Base-by-base conservation (phyloP, 2,329 filamentous ascomycete genomes). In the Septoria linicola region DNA sequence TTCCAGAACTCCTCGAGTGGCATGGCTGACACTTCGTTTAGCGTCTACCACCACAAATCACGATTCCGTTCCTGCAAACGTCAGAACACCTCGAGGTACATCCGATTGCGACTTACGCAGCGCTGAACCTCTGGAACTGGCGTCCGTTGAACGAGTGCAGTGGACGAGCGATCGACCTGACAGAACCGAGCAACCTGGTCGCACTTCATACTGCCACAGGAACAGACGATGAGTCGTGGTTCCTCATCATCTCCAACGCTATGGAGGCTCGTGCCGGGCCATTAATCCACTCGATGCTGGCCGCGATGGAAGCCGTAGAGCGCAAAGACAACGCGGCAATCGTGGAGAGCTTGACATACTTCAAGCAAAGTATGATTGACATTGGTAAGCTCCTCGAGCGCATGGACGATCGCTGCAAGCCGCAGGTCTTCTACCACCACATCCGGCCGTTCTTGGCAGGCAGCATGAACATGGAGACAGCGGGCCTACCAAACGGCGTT, bases 51-150 rank as follows among this genome's bases (percentile, higher is more conserved):
- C 83, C 87, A 20, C 76, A 88, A 53, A 83, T 99, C 55, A 88
- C 92, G 4, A 80, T 90, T 21, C 92, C 93, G 0, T 80, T 96
- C 57, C 77, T 96, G 25, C 74, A 84, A 58, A 79, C 95, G 37
- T 90, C 88, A 58, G 75, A 81, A 27, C 59, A 59, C 53, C 80
- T 97, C 21, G 88, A 96, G 65, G 77, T 97, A 19, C 90, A 88
- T 4, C 89, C 92, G 1, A 90, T 97, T 21, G 92, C 91, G 37
- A 96, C 92, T 16, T 99, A 96, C 68, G 89, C 93, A 4, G 89
- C 86, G 3, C 77, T 96, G 3, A 92, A 89, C 61, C 78, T 99
- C 25, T 99, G 93, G 93, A 99, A 99, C 72, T 97, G 89, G 76
- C 90, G 89, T 69, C 87, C 89, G 0, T 79, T 96, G 47, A 93